Percentiles rank a stretch among this genome's conserved stretches.
These are phyloP conservation scores for Leccinum broughii DNA, from an alignment of 768 basidiomycete species.

Conservation along the genomic window DNA sequence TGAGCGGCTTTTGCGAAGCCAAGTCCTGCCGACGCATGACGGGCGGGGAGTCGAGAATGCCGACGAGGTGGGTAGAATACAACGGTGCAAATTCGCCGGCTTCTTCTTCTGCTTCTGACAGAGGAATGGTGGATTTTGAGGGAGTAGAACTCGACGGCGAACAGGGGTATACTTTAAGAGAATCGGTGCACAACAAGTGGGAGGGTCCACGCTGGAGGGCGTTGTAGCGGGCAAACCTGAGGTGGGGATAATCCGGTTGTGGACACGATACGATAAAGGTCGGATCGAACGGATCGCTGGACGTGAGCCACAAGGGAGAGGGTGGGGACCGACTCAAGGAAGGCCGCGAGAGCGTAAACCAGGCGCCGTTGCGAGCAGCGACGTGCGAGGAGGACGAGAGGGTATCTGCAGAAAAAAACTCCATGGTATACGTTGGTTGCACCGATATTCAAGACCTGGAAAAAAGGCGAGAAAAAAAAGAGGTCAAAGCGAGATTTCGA, in stretches of 20 bases:
- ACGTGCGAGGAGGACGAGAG: slow-evolving; percentile 18
- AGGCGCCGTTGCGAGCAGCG: slow-evolving; percentile 11
- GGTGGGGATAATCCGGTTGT: slow-evolving; percentile 15
- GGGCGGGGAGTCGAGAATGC: slow-evolving; percentile 38
- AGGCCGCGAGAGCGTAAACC: slow-evolving; percentile 18
- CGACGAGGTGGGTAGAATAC: slow-evolving; percentile 31
- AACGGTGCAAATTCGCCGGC: slow-evolving; percentile 11
- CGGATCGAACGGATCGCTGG: slow-evolving; percentile 25
- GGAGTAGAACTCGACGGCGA: slow-evolving; percentile 29
- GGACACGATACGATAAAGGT: slow-evolving; percentile 22
- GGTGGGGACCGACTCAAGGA: slow-evolving; percentile 18
- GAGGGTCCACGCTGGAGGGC: slow-evolving; percentile 9
- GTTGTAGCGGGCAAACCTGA: slow-evolving; percentile 20
- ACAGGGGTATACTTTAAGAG: slow-evolving; percentile 26
- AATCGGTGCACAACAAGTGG: slow-evolving; percentile 22
- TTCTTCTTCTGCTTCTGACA: slow-evolving; percentile 29
- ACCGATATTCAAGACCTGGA: slow-evolving; percentile 35
- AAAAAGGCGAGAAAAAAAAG: background rate
- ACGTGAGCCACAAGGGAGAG: slow-evolving; percentile 19
- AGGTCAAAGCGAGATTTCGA: slow-evolving; percentile 3
- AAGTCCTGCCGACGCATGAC: slow-evolving; percentile 34
- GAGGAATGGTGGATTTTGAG: slow-evolving; percentile 25
- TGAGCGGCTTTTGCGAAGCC: slow-evolving; percentile 35
- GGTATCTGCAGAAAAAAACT: slow-evolving; percentile 31
- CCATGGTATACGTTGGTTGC: slow-evolving; percentile 36